Base-by-base conservation (phyloP, 352 stramenopile genomes). In the Globisporangium nunn region DNA sequence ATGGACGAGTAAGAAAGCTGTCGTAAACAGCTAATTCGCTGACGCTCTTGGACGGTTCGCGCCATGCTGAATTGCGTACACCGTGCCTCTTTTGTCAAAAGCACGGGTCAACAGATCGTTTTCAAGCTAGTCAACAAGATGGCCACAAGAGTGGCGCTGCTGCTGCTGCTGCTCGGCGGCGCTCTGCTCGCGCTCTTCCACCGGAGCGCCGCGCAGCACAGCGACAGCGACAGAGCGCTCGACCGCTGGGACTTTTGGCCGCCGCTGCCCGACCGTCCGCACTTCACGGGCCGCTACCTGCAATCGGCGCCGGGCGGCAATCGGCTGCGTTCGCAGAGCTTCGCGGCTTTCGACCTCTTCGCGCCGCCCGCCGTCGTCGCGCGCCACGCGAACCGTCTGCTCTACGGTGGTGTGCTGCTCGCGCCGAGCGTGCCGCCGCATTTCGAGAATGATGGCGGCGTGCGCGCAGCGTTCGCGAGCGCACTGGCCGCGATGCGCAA, bases 211-310 rank as follows among this genome's bases (percentile, higher is more conserved):
- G 15, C 37, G 37, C 37, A 17, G 11, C 37, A 43, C 11, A 43
- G 37, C 37, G 11, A 0, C 37, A 12, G 4, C 37, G 37, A 6
- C 11, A 12, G 28, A 11, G 37, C 8, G 31, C 17, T 54, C 30
- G 55, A 29, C 3, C 76, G 66, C 54, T 91, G 81, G 81, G 77
- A 91, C 55, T 88, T 69, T 58, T 91, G 79, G 78, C 71, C 73
- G 14, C 73, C 75, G 49, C 68, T 91, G 37, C 54, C 63, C 0
- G 59, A 58, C 11, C 52, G 58, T 2, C 67, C 70, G 46, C 67
- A 67, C 47, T 88, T 91, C 68, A 84, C 75, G 40, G 78, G 76
- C 31, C 67, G 64, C 37, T 91, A 81, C 41, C 49, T 91, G 49
- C 53, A 68, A 12, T 88, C 81, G 23, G 56, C 67, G 50, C 81